These are phyloP conservation scores for Bidens hawaiensis DNA, from an alignment of 140 eudicot species.

Conservation along the genomic window DNA sequence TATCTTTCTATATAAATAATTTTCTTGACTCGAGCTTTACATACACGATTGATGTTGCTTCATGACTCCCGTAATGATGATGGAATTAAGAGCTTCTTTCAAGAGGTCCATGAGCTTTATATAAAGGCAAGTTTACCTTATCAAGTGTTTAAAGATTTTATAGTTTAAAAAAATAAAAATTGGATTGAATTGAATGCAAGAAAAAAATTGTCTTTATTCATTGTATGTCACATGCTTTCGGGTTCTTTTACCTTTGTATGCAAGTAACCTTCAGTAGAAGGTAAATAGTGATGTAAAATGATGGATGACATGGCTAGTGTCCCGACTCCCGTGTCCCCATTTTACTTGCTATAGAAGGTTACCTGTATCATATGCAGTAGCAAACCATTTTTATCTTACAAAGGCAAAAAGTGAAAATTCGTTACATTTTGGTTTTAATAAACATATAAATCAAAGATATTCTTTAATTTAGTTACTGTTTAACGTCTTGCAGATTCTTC, in stretches of 20 bases:
- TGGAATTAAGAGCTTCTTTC: conserved; percentile 94
- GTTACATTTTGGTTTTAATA: background rate
- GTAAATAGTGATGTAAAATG: too few species aligned
- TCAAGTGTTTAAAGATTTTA: background rate
- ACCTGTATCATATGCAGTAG: background rate
- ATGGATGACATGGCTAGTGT: too few species aligned
- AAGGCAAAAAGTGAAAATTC: background rate
- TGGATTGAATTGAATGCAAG: background rate
- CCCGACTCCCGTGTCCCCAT: too few species aligned
- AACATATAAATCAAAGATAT: background rate
- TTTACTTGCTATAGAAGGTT: background rate
- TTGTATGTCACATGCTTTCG: too few species aligned
- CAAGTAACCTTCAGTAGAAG: too few species aligned
- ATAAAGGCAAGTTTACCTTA: conserved; percentile 52
- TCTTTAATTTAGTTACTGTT: background rate
- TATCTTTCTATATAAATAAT: background rate
- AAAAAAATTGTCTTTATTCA: too few species aligned
- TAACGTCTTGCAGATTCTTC: conserved; percentile 54
- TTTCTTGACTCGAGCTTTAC: conserved; percentile 50
- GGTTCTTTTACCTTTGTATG: too few species aligned
- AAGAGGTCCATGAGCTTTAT: conserved; percentile 95
- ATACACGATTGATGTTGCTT: conserved; percentile 94
- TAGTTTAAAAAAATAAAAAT: background rate
- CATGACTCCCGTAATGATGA: conserved; percentile 98
- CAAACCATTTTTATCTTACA: background rate